These are phyloP conservation scores for Geoglossum glabrum DNA, from an alignment of 495 filamentous ascomycete species.

Conservation along the genomic window DNA sequence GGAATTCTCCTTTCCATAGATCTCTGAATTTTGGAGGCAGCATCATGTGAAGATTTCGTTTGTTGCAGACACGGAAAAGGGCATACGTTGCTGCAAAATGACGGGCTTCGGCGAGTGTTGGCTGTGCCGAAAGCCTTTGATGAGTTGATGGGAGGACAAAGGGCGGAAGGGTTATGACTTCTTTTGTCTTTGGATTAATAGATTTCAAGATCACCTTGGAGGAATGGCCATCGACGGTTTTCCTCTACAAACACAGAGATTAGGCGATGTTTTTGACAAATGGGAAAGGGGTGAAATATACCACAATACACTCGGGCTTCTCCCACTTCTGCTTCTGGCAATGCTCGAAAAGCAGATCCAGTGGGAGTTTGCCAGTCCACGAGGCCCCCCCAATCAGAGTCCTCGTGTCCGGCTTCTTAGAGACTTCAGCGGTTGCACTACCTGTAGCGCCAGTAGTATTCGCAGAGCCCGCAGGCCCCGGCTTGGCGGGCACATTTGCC, in stretches of 20 bases:
- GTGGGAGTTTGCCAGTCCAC: conserved; percentile 93
- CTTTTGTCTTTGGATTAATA: conserved; percentile 66
- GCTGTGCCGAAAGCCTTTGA: conserved; percentile 44
- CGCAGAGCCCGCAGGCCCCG: not conserved
- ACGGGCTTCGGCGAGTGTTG: conserved; percentile 68
- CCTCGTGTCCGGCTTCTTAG: conserved; percentile 63
- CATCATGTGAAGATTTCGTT: conserved; percentile 85
- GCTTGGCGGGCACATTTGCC: not conserved
- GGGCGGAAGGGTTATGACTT: conserved; percentile 50
- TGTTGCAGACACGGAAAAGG: conserved; percentile 76
- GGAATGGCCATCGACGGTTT: conserved; percentile 38
- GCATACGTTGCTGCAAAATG: conserved; percentile 85
- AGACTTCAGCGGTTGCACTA: conserved; percentile 28
- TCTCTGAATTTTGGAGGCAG: conserved; percentile 74
- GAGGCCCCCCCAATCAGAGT: conserved; percentile 83
- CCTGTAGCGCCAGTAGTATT: conserved; percentile 14
- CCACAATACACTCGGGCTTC: conserved; percentile 77
- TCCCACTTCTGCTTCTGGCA: conserved; percentile 91
- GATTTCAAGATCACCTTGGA: conserved; percentile 60
- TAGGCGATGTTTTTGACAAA: conserved; percentile 1
- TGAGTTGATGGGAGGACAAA: conserved; percentile 59
- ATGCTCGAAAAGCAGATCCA: conserved; percentile 83
- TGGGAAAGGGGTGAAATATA: conserved; percentile 12
- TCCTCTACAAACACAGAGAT: conserved; percentile 21
- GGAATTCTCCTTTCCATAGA: conserved; percentile 75